phyloP scores from a whole-genome alignment of 1,284 basidiomycete genomes.

The Garcileccinum viscosum region DNA sequence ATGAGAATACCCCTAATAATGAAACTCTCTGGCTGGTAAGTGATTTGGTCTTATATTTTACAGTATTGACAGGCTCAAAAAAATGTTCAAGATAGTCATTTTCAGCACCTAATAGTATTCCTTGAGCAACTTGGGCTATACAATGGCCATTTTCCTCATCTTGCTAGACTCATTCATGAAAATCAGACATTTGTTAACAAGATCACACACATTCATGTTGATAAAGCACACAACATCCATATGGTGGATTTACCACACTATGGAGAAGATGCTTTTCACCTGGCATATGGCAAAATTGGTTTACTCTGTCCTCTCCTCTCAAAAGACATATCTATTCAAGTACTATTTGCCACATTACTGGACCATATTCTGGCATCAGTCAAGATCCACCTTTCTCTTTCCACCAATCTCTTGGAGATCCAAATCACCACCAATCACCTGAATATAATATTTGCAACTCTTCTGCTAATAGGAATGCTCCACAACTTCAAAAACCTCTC shows the following conservation, averaged over 20 bases:
- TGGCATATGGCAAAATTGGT: neutral
- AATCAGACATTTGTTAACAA: neutral
- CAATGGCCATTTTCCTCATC: constrained; percentile 8
- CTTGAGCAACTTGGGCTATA: constrained; percentile 9
- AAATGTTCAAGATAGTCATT: neutral
- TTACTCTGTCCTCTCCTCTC: neutral
- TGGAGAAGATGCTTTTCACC: neutral
- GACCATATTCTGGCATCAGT: neutral
- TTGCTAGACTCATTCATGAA: constrained; percentile 6
- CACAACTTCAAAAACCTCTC: neutral
- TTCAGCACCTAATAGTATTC: constrained; percentile 13
- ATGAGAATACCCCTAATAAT: neutral
- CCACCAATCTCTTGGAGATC: neutral
- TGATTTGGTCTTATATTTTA: neutral
- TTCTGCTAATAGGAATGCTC: neutral
- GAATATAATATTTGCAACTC: neutral
- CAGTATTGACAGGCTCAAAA: neutral
- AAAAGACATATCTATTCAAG: neutral
- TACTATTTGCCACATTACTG: neutral
- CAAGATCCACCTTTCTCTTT: neutral
- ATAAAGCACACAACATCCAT: neutral
- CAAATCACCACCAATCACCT: neutral
- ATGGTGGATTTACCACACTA: neutral
- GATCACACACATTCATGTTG: neutral
- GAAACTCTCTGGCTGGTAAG: neutral